Evolutionary conservation across 805 yeast genomes (phyloP).

Genomic region (Suhomyces sp.): DNA sequence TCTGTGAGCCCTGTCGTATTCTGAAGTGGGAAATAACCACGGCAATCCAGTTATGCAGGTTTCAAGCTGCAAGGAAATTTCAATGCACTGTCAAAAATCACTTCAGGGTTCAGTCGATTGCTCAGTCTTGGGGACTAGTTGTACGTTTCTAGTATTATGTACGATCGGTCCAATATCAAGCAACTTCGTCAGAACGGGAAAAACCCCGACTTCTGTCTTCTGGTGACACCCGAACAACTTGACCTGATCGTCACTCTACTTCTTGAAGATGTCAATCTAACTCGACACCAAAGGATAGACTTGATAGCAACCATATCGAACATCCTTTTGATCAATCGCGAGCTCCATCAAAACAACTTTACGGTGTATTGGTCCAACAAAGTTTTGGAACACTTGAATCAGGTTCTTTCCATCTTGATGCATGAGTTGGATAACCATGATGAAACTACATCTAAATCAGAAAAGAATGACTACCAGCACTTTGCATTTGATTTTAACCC

Average conservation of each 20-base stretch:
- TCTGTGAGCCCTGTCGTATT: neutral
- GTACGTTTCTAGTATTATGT: neutral
- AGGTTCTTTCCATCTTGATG: neutral
- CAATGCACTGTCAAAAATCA: neutral
- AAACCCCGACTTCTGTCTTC: constrained; percentile 14
- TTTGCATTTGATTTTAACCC: constrained; percentile 3
- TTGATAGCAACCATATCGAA: constrained; percentile 24
- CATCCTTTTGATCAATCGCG: constrained; percentile 22
- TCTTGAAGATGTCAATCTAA: neutral
- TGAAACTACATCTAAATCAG: neutral
- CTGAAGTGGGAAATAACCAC: neutral
- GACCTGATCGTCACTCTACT: constrained; percentile 2
- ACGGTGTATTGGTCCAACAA: constrained; percentile 16
- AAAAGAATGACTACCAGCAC: too few species aligned
- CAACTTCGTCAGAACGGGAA: constrained; percentile 2
- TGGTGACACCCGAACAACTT: constrained; percentile 3
- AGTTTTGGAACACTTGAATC: constrained; percentile 7
- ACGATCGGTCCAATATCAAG: neutral
- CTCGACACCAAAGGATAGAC: constrained; percentile 8
- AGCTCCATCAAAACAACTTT: constrained; percentile 17
- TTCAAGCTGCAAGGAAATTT: neutral
- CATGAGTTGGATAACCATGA: constrained; percentile 5
- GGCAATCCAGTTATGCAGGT: neutral
- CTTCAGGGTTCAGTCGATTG: neutral
- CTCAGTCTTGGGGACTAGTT: neutral